These are phyloP conservation scores for Calonectria ilicicola DNA, from an alignment of 2,329 filamentous ascomycete species.

Conservation along the genomic window DNA sequence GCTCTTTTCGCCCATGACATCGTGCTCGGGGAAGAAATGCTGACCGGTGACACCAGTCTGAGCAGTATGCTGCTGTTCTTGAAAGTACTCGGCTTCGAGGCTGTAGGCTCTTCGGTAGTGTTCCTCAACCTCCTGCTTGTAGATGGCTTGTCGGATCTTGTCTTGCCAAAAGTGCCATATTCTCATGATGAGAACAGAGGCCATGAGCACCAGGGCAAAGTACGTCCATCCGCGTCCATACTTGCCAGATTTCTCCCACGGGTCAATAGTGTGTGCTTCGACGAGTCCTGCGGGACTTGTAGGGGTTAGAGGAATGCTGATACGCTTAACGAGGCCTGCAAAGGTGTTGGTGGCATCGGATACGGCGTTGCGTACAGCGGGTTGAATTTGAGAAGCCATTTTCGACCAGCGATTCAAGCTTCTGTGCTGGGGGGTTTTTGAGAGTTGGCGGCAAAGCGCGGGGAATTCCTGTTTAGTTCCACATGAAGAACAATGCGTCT, in stretches of 20 bases:
- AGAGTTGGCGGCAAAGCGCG: constrained; percentile 43
- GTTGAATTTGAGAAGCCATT: constrained; percentile 56
- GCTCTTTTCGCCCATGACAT: constrained; percentile 63
- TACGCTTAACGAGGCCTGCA: constrained; percentile 62
- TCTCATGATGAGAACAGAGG: constrained; percentile 75
- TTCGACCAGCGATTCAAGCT: constrained; percentile 45
- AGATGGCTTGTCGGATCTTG: constrained; percentile 89
- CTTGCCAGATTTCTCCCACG: constrained; percentile 85
- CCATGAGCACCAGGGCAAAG: constrained; percentile 81
- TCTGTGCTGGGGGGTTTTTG: constrained; percentile 19
- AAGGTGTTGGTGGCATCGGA: constrained; percentile 50
- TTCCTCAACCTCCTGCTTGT: constrained; percentile 83
- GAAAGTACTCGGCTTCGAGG: constrained; percentile 60
- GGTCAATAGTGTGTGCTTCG: constrained; percentile 76
- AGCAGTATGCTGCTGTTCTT: constrained; percentile 60
- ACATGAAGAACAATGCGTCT: constrained; percentile 36
- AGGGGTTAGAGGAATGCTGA: constrained; percentile 70
- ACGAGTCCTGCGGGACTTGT: constrained; percentile 71
- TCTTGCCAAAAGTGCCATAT: constrained; percentile 93
- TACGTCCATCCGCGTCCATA: constrained; percentile 92
- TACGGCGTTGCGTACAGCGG: constrained; percentile 45
- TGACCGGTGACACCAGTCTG: constrained; percentile 68
- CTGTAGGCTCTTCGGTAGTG: constrained; percentile 68
- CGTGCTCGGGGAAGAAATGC: constrained; percentile 80
- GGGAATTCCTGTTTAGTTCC: constrained; percentile 33